These are phyloP conservation scores for Cyclocybe cylindracea DNA, from an alignment of 768 basidiomycete genomes.

Conservation along the genomic window DNA sequence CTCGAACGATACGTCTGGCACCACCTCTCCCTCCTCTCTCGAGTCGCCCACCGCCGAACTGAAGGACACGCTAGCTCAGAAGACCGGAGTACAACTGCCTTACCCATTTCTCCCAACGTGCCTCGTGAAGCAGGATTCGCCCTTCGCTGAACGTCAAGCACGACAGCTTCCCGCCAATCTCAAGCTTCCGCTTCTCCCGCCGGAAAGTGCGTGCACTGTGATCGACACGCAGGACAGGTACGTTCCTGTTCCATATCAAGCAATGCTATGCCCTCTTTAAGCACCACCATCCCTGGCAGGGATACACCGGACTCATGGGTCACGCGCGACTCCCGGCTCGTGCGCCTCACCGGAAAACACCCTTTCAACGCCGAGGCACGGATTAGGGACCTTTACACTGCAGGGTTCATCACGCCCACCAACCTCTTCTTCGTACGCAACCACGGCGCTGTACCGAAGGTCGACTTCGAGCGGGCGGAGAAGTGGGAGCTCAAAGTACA, in stretches of 20 bases:
- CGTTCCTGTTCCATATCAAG: neutral
- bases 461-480: conserved; percentile 33
- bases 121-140: neutral
- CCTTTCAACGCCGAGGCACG: conserved; percentile 61
- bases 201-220: neutral
- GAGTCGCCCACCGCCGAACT: neutral
- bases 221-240: conserved; percentile 12
- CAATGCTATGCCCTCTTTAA: neutral
- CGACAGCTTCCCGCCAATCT: conserved; percentile 5
- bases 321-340: conserved; percentile 33
- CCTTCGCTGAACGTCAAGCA: neutral
- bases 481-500: conserved; percentile 49
- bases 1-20: too few relatives aligned
- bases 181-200: conserved; percentile 5
- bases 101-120: conserved; percentile 15
- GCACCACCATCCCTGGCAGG: conserved; percentile 2
- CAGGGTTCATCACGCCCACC: conserved; percentile 58
- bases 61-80: neutral
- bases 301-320: conserved; percentile 30
- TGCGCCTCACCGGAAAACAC: conserved; percentile 59
- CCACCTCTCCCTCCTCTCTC: conserved; percentile 6
- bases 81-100: conserved; percentile 3
- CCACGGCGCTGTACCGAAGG: conserved; percentile 57
- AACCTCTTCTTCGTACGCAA: conserved; percentile 62
- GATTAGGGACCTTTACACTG: conserved; percentile 41